These are phyloP conservation scores for Mycena vulgaris DNA, from an alignment of 768 basidiomycete genomes.

Conservation along the genomic window DNA sequence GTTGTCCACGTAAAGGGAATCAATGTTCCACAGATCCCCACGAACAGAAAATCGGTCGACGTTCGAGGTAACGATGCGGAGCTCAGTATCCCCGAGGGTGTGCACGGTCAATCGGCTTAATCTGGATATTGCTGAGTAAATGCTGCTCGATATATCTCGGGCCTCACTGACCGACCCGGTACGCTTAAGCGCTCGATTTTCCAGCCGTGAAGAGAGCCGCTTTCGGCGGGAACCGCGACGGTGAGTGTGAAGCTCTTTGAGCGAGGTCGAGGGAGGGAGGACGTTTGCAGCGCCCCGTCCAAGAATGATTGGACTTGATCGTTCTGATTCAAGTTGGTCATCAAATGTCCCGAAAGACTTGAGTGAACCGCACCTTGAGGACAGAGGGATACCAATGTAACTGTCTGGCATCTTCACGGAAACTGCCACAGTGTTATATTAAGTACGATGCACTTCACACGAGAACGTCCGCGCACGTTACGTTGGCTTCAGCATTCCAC, in stretches of 20 bases:
- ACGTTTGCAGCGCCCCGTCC: conserved; percentile 46
- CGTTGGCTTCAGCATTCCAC: conserved; percentile 68
- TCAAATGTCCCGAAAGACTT: background rate
- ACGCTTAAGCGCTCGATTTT: conserved; percentile 68
- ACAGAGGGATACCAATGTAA: conserved; percentile 82
- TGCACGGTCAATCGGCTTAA: conserved; percentile 56
- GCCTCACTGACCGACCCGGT: conserved; percentile 76
- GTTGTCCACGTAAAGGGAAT: conserved; percentile 38
- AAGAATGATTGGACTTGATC: conserved; percentile 71
- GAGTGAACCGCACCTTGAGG: conserved; percentile 50
- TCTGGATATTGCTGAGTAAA: conserved; percentile 41
- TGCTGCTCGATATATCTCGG: background rate
- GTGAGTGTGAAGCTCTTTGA: conserved; percentile 76
- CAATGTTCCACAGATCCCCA: conserved; percentile 35
- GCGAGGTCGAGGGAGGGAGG: conserved; percentile 28
- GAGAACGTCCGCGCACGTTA: conserved; percentile 58
- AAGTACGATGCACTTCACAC: conserved; percentile 2
- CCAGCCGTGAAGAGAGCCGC: conserved; percentile 81
- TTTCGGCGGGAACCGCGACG: conserved; percentile 76
- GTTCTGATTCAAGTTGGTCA: conserved; percentile 48
- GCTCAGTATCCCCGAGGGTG: conserved; percentile 24
- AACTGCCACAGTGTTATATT: conserved; percentile 52
- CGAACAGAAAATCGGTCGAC: conserved; percentile 50
- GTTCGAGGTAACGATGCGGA: conserved; percentile 47
- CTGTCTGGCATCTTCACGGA: conserved; percentile 72